These are phyloP conservation scores for Pulveroboletus sp. DNA, from an alignment of 768 basidiomycete species.

Conservation along the genomic window DNA sequence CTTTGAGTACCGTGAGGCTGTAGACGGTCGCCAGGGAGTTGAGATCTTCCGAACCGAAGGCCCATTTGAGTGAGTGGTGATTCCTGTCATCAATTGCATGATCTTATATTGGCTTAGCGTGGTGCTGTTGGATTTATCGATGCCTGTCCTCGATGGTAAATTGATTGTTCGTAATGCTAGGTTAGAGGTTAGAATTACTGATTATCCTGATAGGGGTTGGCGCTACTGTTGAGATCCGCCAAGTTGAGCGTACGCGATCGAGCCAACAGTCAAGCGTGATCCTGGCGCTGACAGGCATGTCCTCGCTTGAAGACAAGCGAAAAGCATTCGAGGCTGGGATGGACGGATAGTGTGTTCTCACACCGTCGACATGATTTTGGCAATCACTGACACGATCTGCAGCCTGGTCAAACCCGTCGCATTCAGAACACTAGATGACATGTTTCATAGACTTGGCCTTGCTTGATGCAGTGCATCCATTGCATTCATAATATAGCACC, in stretches of 20 bases:
- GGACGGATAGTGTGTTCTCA: slow-evolving; percentile 82
- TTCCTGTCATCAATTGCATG: background rate
- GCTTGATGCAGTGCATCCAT: slow-evolving; percentile 26
- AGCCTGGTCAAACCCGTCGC: slow-evolving; percentile 94
- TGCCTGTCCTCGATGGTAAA: slow-evolving; percentile 89
- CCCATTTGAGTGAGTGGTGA: slow-evolving; percentile 73
- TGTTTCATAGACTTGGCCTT: slow-evolving; percentile 69
- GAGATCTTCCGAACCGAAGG: slow-evolving; percentile 64
- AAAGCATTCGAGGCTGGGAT: slow-evolving; percentile 90
- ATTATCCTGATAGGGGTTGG: slow-evolving; percentile 53
- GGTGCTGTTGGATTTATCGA: slow-evolving; percentile 83
- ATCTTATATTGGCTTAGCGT: slow-evolving; percentile 45
- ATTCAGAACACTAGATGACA: slow-evolving; percentile 84
- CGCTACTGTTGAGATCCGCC: slow-evolving; percentile 79
- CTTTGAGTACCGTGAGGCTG: slow-evolving; percentile 72
- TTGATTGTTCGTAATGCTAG: background rate
- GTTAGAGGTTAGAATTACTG: background rate
- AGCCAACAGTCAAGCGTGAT: slow-evolving; percentile 47
- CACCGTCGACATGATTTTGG: background rate
- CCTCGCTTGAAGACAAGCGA: slow-evolving; percentile 87
- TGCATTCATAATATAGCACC: slow-evolving; percentile 8
- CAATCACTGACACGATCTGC: background rate
- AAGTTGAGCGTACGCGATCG: slow-evolving; percentile 51
- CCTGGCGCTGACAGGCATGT: slow-evolving; percentile 89
- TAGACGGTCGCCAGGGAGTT: slow-evolving; percentile 83